Conservation (phyloP, 1,139 yeast genomes). For the Suhomyces coccinellae region DNA sequence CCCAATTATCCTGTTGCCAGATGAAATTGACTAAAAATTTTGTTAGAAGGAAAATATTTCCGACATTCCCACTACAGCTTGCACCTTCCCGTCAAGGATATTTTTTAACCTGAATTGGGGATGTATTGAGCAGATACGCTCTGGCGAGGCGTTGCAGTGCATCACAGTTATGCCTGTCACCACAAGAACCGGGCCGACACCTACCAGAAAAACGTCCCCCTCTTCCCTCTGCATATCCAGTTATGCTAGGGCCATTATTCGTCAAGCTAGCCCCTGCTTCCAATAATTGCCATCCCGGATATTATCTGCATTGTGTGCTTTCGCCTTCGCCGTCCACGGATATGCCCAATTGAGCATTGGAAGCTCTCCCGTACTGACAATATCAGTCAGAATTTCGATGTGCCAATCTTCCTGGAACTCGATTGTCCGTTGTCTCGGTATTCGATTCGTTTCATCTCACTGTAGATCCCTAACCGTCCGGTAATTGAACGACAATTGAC, state of each 20-base stretch:
- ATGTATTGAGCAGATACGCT: neutral
- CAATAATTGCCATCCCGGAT: too few relatives aligned
- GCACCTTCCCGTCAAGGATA: neutral
- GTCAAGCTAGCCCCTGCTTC: too few relatives aligned
- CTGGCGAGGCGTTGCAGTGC: neutral
- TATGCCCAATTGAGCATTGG: too few relatives aligned
- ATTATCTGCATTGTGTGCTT: too few relatives aligned
- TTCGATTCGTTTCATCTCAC: too few relatives aligned
- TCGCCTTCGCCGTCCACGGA: too few relatives aligned
- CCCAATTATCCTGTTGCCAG: neutral
- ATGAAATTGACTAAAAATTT: slow-evolving; percentile 1
- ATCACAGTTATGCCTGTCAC: neutral
- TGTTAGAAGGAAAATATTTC: neutral
- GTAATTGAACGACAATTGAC: neutral
- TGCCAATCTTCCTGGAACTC: neutral
- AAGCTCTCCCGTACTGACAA: neutral
- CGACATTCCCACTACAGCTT: neutral
- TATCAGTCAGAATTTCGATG: neutral
- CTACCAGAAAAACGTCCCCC: neutral
- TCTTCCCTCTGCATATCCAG: too few relatives aligned
- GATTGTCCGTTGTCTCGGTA: neutral
- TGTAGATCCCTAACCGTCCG: neutral
- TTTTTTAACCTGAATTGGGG: neutral
- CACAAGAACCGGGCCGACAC: neutral
- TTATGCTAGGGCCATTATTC: too few relatives aligned